These are phyloP conservation scores for Lagenaria siceraria DNA, from an alignment of 306 rosid genomes.

Conservation along the genomic window DNA sequence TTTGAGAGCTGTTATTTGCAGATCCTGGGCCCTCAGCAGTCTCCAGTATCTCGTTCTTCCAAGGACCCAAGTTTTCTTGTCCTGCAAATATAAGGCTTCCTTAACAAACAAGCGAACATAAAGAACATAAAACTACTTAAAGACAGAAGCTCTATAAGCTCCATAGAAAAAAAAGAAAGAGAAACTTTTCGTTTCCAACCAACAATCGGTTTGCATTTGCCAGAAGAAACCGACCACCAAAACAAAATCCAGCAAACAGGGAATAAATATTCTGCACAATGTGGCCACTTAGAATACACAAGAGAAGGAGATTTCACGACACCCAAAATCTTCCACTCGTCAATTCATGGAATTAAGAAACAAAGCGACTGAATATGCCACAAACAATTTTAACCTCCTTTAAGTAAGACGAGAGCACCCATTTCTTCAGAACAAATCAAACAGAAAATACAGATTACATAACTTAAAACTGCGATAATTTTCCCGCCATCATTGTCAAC, in stretches of 20 bases:
- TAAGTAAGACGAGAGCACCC: not conserved
- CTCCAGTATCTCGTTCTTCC: conserved; percentile 42
- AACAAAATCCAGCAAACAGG: not conserved
- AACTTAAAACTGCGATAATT: not conserved
- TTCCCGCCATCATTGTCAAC: not conserved
- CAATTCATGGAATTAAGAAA: not conserved
- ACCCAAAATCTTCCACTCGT: not conserved
- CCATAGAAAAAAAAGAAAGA: not conserved
- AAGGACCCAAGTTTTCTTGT: conserved; percentile 58
- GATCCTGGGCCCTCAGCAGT: conserved; percentile 63
- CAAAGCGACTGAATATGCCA: not conserved
- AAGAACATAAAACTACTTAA: not conserved
- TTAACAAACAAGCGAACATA: not conserved
- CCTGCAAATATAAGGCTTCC: conserved; percentile 19
- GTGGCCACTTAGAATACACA: not conserved
- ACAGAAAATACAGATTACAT: not conserved
- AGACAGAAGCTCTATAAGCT: not conserved
- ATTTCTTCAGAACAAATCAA: not conserved
- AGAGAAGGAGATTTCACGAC: not conserved
- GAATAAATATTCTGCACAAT: not conserved
- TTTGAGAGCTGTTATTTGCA: conserved; percentile 17
- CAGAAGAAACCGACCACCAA: not conserved
- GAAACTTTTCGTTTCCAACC: not conserved
- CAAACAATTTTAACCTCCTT: not conserved
- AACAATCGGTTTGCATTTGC: not conserved